Evolutionary conservation across 1,284 basidiomycete species (phyloP).

Genomic region (Meripilus lineatus): DNA sequence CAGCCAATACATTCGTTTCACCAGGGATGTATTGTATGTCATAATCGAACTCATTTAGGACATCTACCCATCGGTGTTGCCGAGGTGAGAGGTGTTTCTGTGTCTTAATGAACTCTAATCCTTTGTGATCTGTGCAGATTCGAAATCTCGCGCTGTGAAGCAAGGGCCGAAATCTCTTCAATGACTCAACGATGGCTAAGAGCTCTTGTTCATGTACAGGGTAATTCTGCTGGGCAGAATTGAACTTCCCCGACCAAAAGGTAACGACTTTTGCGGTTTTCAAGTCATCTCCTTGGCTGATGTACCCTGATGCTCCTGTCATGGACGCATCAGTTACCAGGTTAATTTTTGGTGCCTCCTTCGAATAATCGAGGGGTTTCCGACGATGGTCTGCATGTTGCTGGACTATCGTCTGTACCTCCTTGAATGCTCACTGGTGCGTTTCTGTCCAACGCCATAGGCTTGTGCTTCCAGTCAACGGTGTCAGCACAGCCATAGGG

Average conservation of each 20-base stretch:
- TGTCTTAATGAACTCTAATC: too few relatives aligned
- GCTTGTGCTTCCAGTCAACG: constrained; percentile 5
- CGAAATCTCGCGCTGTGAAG: constrained; percentile 31
- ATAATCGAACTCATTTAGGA: constrained; percentile 28
- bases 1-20: constrained; percentile 27
- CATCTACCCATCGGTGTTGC: constrained; percentile 31
- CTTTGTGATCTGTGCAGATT: constrained; percentile 36
- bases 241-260: constrained; percentile 13
- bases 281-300: constrained; percentile 16
- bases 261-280: constrained; percentile 8
- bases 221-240: constrained; percentile 19
- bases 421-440: constrained; percentile 21
- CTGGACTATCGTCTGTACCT: constrained; percentile 19
- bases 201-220: too few relatives aligned
- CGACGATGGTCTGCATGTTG: constrained; percentile 14
- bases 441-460: constrained; percentile 17
- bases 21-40: constrained; percentile 30
- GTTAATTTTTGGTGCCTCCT: constrained; percentile 14
- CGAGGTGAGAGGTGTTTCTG: constrained; percentile 17
- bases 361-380: constrained; percentile 18
- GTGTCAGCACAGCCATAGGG: constrained; percentile 7
- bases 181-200: too few relatives aligned
- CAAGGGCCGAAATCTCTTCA: constrained; percentile 31
- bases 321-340: constrained; percentile 15
- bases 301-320: constrained; percentile 9